Evolutionary conservation across 2,329 filamentous ascomycete genomes (phyloP).

Genomic region (Talaromyces pinophilus): DNA sequence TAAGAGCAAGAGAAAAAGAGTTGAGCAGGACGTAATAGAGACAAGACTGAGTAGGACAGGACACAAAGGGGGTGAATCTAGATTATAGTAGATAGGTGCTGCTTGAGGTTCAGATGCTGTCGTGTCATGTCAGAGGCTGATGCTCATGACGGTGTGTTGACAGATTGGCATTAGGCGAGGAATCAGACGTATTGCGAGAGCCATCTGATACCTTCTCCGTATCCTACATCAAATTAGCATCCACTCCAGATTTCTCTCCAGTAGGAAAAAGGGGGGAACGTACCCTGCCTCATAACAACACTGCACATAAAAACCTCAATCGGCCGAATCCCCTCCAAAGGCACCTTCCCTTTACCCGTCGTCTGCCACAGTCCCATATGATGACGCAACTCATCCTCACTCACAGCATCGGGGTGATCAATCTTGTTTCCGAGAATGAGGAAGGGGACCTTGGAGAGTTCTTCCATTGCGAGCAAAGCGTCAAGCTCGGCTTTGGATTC

Average conservation of each 20-base stretch:
- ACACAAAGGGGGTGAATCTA: background rate
- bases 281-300: conserved; percentile 94
- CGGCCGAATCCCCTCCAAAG: conserved; percentile 85
- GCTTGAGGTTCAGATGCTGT: background rate
- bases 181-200: conserved; percentile 82
- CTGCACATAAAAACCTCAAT: conserved; percentile 99
- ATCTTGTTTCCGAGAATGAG: conserved; percentile 99
- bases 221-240: conserved; percentile 54
- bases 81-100: conserved; percentile 1
- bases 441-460: conserved; percentile 92
- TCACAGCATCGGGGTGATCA: conserved; percentile 92
- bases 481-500: conserved; percentile 98
- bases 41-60: background rate
- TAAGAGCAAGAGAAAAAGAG: background rate
- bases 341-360: conserved; percentile 92
- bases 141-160: background rate
- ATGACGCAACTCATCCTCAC: conserved; percentile 91
- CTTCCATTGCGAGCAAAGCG: conserved; percentile 93
- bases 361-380: conserved; percentile 94
- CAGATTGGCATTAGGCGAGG: background rate
- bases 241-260: background rate
- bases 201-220: conserved; percentile 89
- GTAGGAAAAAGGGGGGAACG: conserved; percentile 32
- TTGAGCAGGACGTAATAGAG: background rate
- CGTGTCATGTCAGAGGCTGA: background rate